Evolutionary conservation across 345 rosid genomes (phyloP).

Genomic region (Tarenaya hassleriana): DNA sequence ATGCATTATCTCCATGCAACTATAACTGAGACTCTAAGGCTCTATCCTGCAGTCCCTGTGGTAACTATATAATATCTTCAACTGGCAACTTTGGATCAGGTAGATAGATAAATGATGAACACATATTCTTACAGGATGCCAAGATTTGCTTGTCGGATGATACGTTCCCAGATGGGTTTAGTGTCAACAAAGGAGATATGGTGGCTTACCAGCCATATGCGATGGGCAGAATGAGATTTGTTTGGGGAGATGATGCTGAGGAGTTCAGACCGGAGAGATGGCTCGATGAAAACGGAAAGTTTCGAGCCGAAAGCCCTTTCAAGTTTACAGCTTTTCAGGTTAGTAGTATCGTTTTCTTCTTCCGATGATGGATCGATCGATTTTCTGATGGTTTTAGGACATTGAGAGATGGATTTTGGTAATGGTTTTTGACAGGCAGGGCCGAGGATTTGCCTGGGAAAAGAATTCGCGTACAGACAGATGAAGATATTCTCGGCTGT

Average conservation of each 20-base stretch:
- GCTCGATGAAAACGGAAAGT: constrained; percentile 47
- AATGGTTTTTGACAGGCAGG: constrained; percentile 52
- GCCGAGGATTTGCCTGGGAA: constrained; percentile 68
- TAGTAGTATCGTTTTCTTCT: constrained; percentile 5
- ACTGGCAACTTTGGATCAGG: not conserved
- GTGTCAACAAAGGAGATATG: constrained; percentile 54
- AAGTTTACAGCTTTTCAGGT: constrained; percentile 67
- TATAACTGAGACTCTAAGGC: constrained; percentile 66
- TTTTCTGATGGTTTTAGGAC: no score
- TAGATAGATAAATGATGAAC: no score
- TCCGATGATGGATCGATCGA: no score
- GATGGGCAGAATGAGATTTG: constrained; percentile 69
- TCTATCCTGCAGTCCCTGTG: constrained; percentile 59
- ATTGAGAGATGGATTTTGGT: no score
- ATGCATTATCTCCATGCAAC: constrained; percentile 84
- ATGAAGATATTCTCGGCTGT: constrained; percentile 67
- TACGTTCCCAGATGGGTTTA: constrained; percentile 57
- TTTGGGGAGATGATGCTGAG: constrained; percentile 77
- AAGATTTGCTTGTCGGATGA: no score
- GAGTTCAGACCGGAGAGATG: constrained; percentile 73
- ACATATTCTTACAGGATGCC: no score
- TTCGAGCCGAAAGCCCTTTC: constrained; percentile 67
- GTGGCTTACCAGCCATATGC: constrained; percentile 52
- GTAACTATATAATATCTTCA: constrained; percentile 23
- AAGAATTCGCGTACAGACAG: constrained; percentile 63